A percentile compares a stretch with the other conserved stretches of the same genome.
Evolutionary conservation across 2,329 filamentous ascomycete genomes (phyloP).

Genomic region (Stemphylium beticola): DNA sequence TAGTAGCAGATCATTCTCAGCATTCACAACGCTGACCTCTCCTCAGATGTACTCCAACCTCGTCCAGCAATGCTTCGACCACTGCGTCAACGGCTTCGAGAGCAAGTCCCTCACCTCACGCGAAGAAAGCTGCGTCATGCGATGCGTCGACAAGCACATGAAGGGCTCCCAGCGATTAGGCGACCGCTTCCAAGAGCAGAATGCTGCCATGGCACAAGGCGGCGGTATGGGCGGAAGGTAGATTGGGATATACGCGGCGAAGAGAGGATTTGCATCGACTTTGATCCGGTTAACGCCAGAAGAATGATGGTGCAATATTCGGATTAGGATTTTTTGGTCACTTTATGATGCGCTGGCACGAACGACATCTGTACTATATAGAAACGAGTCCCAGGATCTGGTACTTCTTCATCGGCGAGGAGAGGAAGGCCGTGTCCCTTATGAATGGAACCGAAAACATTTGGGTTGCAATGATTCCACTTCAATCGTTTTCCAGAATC

Average conservation of each 20-base stretch:
- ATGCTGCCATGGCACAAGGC: constrained; percentile 69
- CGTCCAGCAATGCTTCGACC: constrained; percentile 90
- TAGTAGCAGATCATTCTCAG: not conserved
- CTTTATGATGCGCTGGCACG: too few relatives aligned
- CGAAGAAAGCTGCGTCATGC: constrained; percentile 90
- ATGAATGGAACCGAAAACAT: too few relatives aligned
- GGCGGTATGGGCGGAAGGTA: constrained; percentile 59
- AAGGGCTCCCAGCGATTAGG: constrained; percentile 88
- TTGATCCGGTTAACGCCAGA: too few relatives aligned
- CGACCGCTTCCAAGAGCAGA: constrained; percentile 84
- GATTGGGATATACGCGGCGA: not conserved
- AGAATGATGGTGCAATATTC: too few relatives aligned
- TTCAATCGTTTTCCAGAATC: too few relatives aligned
- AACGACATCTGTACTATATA: too few relatives aligned
- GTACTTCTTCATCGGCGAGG: too few relatives aligned
- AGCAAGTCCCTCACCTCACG: constrained; percentile 89
- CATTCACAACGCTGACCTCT: constrained; percentile 5
- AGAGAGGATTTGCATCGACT: too few relatives aligned
- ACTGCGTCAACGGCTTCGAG: constrained; percentile 98
- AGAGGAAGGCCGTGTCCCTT: too few relatives aligned
- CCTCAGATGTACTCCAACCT: constrained; percentile 72
- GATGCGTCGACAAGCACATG: constrained; percentile 96
- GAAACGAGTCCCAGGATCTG: too few relatives aligned
- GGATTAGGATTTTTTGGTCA: too few relatives aligned
- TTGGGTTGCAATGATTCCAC: too few relatives aligned